Conservation (phyloP, 1,139 yeast species). For the Saccharomyces hybrid region DNA sequence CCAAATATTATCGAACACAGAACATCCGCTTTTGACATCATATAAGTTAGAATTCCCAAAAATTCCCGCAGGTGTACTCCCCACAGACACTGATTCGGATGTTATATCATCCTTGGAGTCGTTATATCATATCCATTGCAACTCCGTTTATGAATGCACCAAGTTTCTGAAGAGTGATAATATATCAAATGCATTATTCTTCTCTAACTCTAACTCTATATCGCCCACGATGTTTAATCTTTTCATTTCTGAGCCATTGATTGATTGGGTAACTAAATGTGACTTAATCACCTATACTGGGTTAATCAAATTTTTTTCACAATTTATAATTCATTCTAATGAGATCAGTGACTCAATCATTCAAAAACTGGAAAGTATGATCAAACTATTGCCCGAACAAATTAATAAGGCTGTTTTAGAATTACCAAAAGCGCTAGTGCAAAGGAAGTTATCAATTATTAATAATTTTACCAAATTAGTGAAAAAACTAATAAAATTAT, state of each 20-base stretch:
- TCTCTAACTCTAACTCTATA: constrained; percentile 46
- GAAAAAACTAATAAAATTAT: background rate
- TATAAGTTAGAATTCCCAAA: constrained; percentile 10
- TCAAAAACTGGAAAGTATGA: background rate
- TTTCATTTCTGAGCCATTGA: constrained; percentile 40
- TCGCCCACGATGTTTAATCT: constrained; percentile 56
- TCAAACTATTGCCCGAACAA: background rate
- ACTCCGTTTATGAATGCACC: constrained; percentile 14
- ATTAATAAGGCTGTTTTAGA: background rate
- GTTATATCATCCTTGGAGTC: constrained; percentile 19
- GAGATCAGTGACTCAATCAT: background rate
- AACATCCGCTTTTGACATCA: background rate
- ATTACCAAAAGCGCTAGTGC: background rate
- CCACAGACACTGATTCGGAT: constrained; percentile 12
- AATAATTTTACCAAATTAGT: constrained; percentile 1
- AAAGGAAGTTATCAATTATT: constrained; percentile 2
- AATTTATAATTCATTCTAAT: background rate
- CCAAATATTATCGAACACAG: background rate
- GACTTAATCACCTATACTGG: constrained; percentile 47
- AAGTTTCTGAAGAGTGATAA: constrained; percentile 45
- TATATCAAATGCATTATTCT: constrained; percentile 44
- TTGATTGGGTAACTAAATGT: constrained; percentile 56
- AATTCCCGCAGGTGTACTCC: constrained; percentile 7
- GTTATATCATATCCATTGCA: constrained; percentile 17
- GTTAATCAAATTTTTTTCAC: background rate